Evolutionary conservation across 2,329 filamentous ascomycete species (phyloP), one percentile per base, ranked within the genome.

Genomic region (Grosmannia clavigera): DNA sequence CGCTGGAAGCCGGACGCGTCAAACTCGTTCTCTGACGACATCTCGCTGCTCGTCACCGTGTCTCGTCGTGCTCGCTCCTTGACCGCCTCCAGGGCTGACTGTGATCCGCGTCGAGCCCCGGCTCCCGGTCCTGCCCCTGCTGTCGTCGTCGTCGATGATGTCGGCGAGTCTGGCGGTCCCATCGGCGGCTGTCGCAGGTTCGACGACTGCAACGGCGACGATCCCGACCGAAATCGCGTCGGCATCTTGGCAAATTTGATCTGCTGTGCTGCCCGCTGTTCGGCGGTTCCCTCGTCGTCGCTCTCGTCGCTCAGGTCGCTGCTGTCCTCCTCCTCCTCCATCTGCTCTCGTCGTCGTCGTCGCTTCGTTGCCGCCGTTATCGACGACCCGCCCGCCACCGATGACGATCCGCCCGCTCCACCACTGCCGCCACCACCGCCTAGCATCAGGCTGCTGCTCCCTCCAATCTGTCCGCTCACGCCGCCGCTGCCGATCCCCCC

Each of bases 231-330:
- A 65, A 84, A 85, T 35, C 92, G 83, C 52, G 96, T 81, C 1
- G 94, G 92, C 89, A 96, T 92, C 74, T 97, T 97, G 56, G 88
- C 85, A 72, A 99, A 99, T 69, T 92, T 92, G 70, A 97, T 96
- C 71, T 95, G 90, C 70, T 95, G 90, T 2, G 87, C 87, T 53
- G 88, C 87, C 59, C 87, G 73, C 63, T 84, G 80, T 60, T 90
- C 86, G 1, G 81, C 78, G 10, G 52, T 33, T 22, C 58, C 57
- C 58, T 91, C 87, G 29, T 92, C 87, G 57, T 94, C 89, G 66
- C 88, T 92, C 66, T 92, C 88, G 67, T 94, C 89, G 69, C 86
- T 91, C 59, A 92, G 75, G 67, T 92, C 89, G 68, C 88, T 92
- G 71, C 89, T 94, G 68, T 92, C 89, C 67, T 92, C 89, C 61